These are phyloP conservation scores for Neurospora sp. DNA, from an alignment of 495 filamentous ascomycete species.

Conservation along the genomic window DNA sequence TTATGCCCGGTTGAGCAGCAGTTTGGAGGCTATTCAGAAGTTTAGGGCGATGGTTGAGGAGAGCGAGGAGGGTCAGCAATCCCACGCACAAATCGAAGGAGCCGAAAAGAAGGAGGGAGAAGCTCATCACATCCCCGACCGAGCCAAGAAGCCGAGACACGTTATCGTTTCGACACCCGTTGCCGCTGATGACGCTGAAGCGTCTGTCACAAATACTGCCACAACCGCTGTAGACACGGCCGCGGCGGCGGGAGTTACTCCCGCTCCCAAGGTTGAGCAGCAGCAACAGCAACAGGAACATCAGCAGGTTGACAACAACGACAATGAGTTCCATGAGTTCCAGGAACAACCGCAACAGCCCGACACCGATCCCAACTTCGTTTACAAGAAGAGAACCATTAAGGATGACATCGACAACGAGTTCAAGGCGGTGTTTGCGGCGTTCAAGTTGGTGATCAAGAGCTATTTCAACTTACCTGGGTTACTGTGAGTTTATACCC, in stretches of 20 bases:
- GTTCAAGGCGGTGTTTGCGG: constrained; percentile 47
- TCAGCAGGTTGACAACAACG: constrained; percentile 12
- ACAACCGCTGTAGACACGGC: constrained; percentile 1
- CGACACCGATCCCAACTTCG: not conserved
- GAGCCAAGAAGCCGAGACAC: constrained; percentile 34
- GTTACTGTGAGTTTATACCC: constrained; percentile 52
- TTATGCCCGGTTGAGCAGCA: constrained; percentile 72
- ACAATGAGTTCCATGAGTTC: constrained; percentile 24
- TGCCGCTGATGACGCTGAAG: not conserved
- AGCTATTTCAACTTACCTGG: constrained; percentile 61
- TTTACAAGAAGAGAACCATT: constrained; percentile 23
- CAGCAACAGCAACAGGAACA: not conserved
- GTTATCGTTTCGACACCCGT: constrained; percentile 19
- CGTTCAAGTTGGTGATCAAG: constrained; percentile 52
- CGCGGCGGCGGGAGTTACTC: not conserved
- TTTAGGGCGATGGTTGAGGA: constrained; percentile 64
- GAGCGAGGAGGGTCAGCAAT: constrained; percentile 24
- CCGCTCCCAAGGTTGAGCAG: not conserved
- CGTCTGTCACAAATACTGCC: constrained; percentile 2
- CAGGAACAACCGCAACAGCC: constrained; percentile 1
- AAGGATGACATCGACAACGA: constrained; percentile 55
- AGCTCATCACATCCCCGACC: constrained; percentile 23
- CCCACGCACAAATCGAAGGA: constrained; percentile 25
- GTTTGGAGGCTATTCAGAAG: constrained; percentile 58
- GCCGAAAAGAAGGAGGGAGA: constrained; percentile 10